Conservation (phyloP, 1,139 yeast species). For the Candida sp. region DNA sequence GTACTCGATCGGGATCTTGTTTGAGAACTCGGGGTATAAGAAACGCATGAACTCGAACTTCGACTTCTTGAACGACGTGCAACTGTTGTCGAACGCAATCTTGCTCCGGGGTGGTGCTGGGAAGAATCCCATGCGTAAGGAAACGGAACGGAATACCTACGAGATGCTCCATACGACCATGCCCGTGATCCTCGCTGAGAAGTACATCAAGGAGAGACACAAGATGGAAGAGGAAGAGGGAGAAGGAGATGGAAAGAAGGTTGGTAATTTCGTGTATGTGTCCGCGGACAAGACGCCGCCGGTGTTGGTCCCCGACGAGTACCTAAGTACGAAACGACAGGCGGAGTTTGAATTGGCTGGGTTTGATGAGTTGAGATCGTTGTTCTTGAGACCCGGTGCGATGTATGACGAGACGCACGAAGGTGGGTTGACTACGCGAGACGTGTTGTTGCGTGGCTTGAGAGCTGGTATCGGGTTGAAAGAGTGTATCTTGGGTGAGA, state of each 20-base stretch:
- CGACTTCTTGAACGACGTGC: conserved; percentile 33
- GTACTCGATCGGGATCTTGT: conserved; percentile 79
- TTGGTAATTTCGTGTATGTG: conserved; percentile 63
- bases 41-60: conserved; percentile 48
- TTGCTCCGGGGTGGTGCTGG: conserved; percentile 29
- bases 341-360: conserved; percentile 67
- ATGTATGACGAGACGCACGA: conserved; percentile 65
- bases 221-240: too few relatives aligned
- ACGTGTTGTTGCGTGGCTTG: conserved; percentile 28
- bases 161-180: conserved; percentile 72
- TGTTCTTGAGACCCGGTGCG: conserved; percentile 79
- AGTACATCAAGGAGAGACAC: conserved; percentile 36
- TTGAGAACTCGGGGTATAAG: conserved; percentile 74
- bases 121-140: conserved; percentile 56
- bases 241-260: conserved; percentile 4
- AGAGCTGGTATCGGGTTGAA: conserved; percentile 48
- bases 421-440: conserved; percentile 30
- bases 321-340: conserved; percentile 74
- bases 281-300: conserved; percentile 82
- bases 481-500: conserved; percentile 32
- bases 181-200: conserved; percentile 67
- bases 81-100: conserved; percentile 27
- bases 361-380: conserved; percentile 53
- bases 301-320: conserved; percentile 61
- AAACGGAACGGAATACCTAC: conserved; percentile 46